Evolutionary conservation across 1,284 basidiomycete genomes (phyloP).

Genomic region (Coniferiporia weirii): DNA sequence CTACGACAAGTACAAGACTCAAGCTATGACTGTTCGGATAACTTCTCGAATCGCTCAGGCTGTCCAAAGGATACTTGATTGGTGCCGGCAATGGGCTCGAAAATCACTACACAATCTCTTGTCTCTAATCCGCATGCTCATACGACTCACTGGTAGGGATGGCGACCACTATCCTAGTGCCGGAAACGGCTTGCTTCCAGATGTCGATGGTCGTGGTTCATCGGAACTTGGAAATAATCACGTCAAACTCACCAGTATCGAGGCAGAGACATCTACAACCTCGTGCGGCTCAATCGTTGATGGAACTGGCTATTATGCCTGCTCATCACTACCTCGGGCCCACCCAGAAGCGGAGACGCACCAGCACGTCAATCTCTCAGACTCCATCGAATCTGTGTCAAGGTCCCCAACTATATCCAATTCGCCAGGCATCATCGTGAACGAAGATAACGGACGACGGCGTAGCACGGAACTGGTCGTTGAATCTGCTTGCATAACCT

Average conservation of each 20-base stretch:
- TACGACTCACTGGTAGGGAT: neutral
- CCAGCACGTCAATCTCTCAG: neutral
- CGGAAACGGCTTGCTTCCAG: too few species aligned
- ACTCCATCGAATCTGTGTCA: neutral
- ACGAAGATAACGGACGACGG: too few species aligned
- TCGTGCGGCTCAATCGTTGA: neutral
- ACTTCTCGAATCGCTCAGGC: neutral
- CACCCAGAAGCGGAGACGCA: neutral
- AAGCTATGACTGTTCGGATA: neutral
- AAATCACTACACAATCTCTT: neutral
- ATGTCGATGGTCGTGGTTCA: too few species aligned
- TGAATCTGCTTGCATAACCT: neutral
- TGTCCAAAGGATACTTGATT: neutral
- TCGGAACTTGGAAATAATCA: too few species aligned
- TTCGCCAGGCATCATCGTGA: too few species aligned
- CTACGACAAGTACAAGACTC: neutral
- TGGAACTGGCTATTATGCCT: neutral
- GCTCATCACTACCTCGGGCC: neutral
- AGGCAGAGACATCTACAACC: too few species aligned
- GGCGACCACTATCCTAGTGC: too few species aligned
- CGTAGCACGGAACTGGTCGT: neutral
- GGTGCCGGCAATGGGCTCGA: neutral
- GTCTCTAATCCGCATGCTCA: neutral
- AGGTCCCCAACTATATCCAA: neutral
- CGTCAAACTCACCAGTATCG: neutral